These are phyloP conservation scores for Pseudocercospora ulei DNA, from an alignment of 2,329 filamentous ascomycete genomes.

Conservation along the genomic window DNA sequence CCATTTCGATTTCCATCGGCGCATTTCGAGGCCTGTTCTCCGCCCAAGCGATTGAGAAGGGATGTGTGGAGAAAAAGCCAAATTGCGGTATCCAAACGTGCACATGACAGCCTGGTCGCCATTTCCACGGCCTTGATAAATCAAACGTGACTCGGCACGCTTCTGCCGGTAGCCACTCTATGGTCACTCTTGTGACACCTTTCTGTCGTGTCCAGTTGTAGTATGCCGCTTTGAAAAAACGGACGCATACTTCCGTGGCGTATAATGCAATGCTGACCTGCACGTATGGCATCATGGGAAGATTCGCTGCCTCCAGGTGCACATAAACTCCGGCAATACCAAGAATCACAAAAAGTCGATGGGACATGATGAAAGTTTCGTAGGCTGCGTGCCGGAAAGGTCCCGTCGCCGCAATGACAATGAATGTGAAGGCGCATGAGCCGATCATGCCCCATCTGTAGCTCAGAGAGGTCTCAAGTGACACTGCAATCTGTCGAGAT, in stretches of 20 bases:
- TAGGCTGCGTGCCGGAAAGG: slow-evolving; percentile 69
- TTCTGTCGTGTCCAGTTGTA: slow-evolving; percentile 46
- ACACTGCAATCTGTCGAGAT: slow-evolving; percentile 48
- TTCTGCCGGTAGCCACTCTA: slow-evolving; percentile 52
- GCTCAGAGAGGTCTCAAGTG: slow-evolving; percentile 52
- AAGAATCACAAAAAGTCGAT: slow-evolving; percentile 64
- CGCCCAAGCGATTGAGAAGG: slow-evolving; percentile 45
- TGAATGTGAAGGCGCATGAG: slow-evolving; percentile 57
- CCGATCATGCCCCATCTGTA: slow-evolving; percentile 56
- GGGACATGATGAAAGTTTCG: slow-evolving; percentile 83
- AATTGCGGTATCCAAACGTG: slow-evolving; percentile 50
- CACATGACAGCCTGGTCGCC: slow-evolving; percentile 50
- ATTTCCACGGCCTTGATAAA: slow-evolving; percentile 46
- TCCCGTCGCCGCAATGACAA: slow-evolving; percentile 65
- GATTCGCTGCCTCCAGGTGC: slow-evolving; percentile 59
- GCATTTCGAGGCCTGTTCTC: slow-evolving; percentile 41
- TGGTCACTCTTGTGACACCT: slow-evolving; percentile 45
- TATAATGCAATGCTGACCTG: slow-evolving; percentile 66
- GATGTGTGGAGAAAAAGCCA: slow-evolving; percentile 39
- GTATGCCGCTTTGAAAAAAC: slow-evolving; percentile 44
- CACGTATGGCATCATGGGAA: slow-evolving; percentile 65
- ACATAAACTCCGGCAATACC: slow-evolving; percentile 64
- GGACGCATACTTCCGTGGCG: slow-evolving; percentile 53
- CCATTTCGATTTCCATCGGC: slow-evolving; percentile 31
- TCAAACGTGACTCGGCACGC: slow-evolving; percentile 54